phyloP scores from a whole-genome alignment of 2,329 filamentous ascomycete genomes.

The Apiospora koreana region DNA sequence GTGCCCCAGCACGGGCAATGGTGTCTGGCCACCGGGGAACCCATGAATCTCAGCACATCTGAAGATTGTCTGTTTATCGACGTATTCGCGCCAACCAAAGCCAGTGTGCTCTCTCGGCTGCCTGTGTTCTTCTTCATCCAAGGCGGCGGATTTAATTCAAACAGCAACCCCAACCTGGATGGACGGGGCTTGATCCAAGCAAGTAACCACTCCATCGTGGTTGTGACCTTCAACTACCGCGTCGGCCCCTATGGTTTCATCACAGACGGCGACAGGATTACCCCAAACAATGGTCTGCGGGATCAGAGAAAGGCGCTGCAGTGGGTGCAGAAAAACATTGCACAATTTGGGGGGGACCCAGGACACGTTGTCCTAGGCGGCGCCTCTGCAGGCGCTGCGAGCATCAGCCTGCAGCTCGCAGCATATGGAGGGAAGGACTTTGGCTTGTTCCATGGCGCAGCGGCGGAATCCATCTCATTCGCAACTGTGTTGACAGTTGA shows the following conservation, averaged over 20 bases:
- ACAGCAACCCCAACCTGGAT: slow-evolving; percentile 55
- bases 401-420: slow-evolving; percentile 64
- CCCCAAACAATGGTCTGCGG: slow-evolving; percentile 68
- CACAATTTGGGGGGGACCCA: slow-evolving; percentile 69
- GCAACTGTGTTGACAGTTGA: slow-evolving; percentile 46
- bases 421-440: slow-evolving; percentile 52
- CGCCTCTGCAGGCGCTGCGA: slow-evolving; percentile 66
- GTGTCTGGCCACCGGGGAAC: slow-evolving; percentile 26
- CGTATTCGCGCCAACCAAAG: slow-evolving; percentile 59
- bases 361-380: slow-evolving; percentile 69
- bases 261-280: slow-evolving; percentile 55
- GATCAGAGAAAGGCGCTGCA: slow-evolving; percentile 70
- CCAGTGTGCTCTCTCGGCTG: slow-evolving; percentile 49
- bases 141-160: slow-evolving; percentile 60
- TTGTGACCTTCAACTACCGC: slow-evolving; percentile 76
- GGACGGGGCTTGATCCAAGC: slow-evolving; percentile 62
- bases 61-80: slow-evolving; percentile 74
- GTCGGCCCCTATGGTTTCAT: slow-evolving; percentile 76
- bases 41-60: slow-evolving; percentile 21
- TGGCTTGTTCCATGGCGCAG: slow-evolving; percentile 52
- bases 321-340: slow-evolving; percentile 70
- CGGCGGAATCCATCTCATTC: slow-evolving; percentile 54
- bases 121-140: slow-evolving; percentile 65
- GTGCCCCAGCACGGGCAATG: slow-evolving; percentile 25
- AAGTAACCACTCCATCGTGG: slow-evolving; percentile 60